These are phyloP conservation scores for Boletales sp. DNA, from an alignment of 768 basidiomycete species.

Conservation along the genomic window DNA sequence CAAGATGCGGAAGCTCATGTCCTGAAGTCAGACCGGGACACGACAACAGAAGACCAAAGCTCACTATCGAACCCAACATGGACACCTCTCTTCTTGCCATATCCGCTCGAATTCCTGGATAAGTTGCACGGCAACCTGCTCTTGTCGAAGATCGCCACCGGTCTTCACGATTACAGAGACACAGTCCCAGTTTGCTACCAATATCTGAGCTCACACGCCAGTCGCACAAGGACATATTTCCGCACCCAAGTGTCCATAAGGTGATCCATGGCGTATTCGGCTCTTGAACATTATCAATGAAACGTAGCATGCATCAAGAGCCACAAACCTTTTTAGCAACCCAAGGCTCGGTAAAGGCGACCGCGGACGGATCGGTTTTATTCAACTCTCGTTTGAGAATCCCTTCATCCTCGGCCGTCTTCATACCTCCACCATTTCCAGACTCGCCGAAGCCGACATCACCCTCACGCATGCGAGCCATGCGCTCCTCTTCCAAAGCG, in stretches of 20 bases:
- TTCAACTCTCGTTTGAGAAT: constrained; percentile 92
- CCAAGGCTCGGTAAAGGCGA: constrained; percentile 96
- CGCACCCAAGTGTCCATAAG: constrained; percentile 91
- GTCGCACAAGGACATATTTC: constrained; percentile 11
- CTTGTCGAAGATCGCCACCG: constrained; percentile 93
- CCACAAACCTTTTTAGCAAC: constrained; percentile 76
- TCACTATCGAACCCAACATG: constrained; percentile 93
- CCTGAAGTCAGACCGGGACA: not conserved
- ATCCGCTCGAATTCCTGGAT: constrained; percentile 91
- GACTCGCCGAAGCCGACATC: constrained; percentile 56
- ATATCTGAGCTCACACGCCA: constrained; percentile 6
- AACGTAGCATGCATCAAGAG: not conserved
- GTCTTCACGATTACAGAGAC: constrained; percentile 98
- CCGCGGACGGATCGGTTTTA: constrained; percentile 93
- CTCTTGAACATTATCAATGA: constrained; percentile 37
- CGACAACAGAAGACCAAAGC: constrained; percentile 18
- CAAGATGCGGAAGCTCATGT: constrained; percentile 83
- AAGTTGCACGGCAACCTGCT: constrained; percentile 94
- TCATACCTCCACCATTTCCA: constrained; percentile 43
- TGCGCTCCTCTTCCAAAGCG: constrained; percentile 91
- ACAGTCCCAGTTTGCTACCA: constrained; percentile 76
- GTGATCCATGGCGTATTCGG: constrained; percentile 88
- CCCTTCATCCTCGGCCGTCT: constrained; percentile 84
- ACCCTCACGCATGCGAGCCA: constrained; percentile 85
- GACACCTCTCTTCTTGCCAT: constrained; percentile 91